A percentile compares a stretch with the other conserved stretches of the same genome.
Evolutionary conservation across 345 rosid species (phyloP).

Genomic region (Viola odorata): DNA sequence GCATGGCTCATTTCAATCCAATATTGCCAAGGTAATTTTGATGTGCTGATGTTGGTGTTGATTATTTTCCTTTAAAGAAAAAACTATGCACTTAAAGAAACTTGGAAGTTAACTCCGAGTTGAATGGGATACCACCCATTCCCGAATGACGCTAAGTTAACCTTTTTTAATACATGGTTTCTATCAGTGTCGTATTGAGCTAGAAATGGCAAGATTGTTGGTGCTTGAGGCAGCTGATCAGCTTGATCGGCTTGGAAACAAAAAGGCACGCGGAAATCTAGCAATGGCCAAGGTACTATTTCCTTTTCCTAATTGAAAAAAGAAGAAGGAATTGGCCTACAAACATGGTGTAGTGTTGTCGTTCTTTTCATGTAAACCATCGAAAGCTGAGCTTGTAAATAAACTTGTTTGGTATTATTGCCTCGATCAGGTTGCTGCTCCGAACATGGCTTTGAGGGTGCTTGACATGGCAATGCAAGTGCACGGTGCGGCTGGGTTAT

Average conservation of each 20-base stretch:
- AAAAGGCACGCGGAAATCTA: slow-evolving; percentile 63
- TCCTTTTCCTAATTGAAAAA: background rate
- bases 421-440: slow-evolving; percentile 77
- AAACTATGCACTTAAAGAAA: too few relatives aligned
- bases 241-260: slow-evolving; percentile 90
- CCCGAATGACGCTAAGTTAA: too few relatives aligned
- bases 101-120: too few relatives aligned
- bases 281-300: slow-evolving; percentile 88
- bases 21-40: slow-evolving; percentile 65
- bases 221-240: slow-evolving; percentile 90
- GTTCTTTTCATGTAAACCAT: background rate
- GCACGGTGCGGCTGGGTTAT: slow-evolving; percentile 80
- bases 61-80: too few relatives aligned
- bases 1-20: slow-evolving; percentile 84
- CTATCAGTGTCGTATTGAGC: slow-evolving; percentile 76
- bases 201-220: slow-evolving; percentile 73
- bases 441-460: slow-evolving; percentile 84
- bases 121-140: too few relatives aligned
- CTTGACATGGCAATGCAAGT: slow-evolving; percentile 89
- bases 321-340: too few relatives aligned
- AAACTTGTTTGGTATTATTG: background rate
- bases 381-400: background rate
- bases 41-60: background rate
- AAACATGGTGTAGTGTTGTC: background rate
- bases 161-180: background rate